These are phyloP conservation scores for Leishmania aethiopica DNA, from an alignment of 208 protist species.

Conservation along the genomic window DNA sequence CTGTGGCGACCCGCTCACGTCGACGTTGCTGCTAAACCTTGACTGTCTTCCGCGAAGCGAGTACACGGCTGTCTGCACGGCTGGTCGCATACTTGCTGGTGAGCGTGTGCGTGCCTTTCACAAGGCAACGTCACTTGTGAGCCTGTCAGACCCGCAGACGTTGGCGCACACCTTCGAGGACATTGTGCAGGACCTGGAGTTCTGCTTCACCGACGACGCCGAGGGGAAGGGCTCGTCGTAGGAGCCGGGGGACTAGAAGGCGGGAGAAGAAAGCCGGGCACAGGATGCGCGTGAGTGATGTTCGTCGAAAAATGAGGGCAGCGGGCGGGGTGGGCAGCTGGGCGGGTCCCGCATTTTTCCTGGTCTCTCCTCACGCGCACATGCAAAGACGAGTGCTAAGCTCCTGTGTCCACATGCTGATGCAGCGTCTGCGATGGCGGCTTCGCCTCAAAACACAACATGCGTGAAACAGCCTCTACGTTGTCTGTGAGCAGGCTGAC, in stretches of 20 bases:
- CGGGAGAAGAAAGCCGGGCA: background rate
- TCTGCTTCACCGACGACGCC: conserved; percentile 30
- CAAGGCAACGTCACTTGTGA: conserved; percentile 67
- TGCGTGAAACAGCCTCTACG: too few relatives aligned
- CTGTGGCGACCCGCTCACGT: conserved; percentile 74
- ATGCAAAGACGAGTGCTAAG: background rate
- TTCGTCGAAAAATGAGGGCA: background rate
- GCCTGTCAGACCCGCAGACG: conserved; percentile 76
- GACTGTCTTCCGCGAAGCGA: conserved; percentile 75
- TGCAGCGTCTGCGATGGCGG: background rate
- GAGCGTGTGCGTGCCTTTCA: conserved; percentile 35
- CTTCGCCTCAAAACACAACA: background rate
- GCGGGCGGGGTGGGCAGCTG: background rate
- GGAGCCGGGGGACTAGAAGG: background rate
- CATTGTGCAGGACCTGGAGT: conserved; percentile 72
- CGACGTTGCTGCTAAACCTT: conserved; percentile 44
- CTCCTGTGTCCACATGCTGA: too few relatives aligned
- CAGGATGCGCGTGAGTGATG: background rate
- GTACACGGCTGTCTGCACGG: conserved; percentile 60
- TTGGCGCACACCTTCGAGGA: conserved; percentile 83
- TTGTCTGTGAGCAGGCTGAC: background rate
- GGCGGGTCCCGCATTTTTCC: background rate
- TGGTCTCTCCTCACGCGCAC: background rate
- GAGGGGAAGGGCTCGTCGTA: conserved; percentile 10
- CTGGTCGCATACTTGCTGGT: conserved; percentile 36